Evolutionary conservation across 1,284 basidiomycete species (phyloP).

Genomic region (Inonotus obliquus): DNA sequence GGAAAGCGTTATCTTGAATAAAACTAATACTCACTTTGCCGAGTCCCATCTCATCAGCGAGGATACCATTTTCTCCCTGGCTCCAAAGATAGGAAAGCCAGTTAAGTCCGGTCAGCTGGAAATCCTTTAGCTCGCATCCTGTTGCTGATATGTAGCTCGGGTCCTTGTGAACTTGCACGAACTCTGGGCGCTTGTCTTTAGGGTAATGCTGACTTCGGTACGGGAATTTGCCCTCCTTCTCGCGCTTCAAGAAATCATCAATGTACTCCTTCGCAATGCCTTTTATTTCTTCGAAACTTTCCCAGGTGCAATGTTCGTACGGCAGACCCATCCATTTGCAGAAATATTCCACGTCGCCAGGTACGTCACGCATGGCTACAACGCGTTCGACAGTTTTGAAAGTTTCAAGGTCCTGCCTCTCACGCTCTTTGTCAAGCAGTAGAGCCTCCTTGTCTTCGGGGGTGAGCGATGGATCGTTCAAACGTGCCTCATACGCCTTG

Average conservation of each 20-base stretch:
- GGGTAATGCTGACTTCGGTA: constrained; percentile 78
- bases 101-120: constrained; percentile 96
- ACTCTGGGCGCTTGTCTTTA: constrained; percentile 70
- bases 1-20: constrained; percentile 19
- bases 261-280: constrained; percentile 74
- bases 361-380: constrained; percentile 75
- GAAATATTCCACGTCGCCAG: constrained; percentile 81
- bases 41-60: constrained; percentile 99
- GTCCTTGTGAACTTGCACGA: constrained; percentile 85
- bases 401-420: constrained; percentile 85
- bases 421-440: constrained; percentile 85
- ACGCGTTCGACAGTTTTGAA: constrained; percentile 93
- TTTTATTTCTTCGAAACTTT: constrained; percentile 77
- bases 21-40: constrained; percentile 64
- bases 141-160: constrained; percentile 80
- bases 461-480: constrained; percentile 65
- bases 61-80: constrained; percentile 92
- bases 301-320: constrained; percentile 98
- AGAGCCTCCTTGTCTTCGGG: constrained; percentile 90
- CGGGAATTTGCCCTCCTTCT: constrained; percentile 79
- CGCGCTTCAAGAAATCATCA: constrained; percentile 75
- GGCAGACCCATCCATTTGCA: constrained; percentile 97
- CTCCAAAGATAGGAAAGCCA: constrained; percentile 98
- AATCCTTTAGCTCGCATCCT: constrained; percentile 91
- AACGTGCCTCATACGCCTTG: constrained; percentile 69